Percentiles rank a stretch among this genome's conserved stretches.
phyloP scores from a whole-genome alignment of 345 rosid species.

The Erucastrum elatum region DNA sequence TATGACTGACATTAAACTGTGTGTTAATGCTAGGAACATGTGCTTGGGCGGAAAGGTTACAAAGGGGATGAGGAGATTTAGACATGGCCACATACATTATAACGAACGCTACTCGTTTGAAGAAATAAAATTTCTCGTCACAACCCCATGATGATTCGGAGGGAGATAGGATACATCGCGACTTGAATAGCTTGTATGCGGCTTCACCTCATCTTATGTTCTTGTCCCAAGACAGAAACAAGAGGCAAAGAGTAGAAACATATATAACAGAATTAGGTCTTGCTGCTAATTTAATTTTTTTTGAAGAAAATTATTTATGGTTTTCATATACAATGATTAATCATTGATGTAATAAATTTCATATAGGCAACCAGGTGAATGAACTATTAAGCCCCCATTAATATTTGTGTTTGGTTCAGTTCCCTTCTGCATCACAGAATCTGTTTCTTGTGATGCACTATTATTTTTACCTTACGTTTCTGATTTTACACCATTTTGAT shows the following conservation, averaged over 20 bases:
- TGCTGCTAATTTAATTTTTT: background rate
- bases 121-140: background rate
- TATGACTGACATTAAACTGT: background rate
- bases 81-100: background rate
- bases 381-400: constrained; percentile 23
- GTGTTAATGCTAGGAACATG: background rate
- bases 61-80: background rate
- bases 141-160: background rate
- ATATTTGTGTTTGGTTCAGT: constrained; percentile 32
- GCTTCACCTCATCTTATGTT: background rate
- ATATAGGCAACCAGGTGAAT: constrained; percentile 33
- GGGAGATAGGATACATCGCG: background rate
- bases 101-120: background rate
- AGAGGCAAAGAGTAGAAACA: background rate
- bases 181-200: background rate
- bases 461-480: background rate
- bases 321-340: too few species aligned
- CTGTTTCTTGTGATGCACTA: constrained; percentile 20
- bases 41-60: background rate
- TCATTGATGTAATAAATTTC: too few species aligned
- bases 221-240: background rate
- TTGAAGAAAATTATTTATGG: too few species aligned
- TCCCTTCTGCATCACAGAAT: constrained; percentile 25
- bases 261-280: background rate
- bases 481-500: background rate